Base-by-base conservation (phyloP, 2,329 filamentous ascomycete species). In the Diaporthe nobilis region DNA sequence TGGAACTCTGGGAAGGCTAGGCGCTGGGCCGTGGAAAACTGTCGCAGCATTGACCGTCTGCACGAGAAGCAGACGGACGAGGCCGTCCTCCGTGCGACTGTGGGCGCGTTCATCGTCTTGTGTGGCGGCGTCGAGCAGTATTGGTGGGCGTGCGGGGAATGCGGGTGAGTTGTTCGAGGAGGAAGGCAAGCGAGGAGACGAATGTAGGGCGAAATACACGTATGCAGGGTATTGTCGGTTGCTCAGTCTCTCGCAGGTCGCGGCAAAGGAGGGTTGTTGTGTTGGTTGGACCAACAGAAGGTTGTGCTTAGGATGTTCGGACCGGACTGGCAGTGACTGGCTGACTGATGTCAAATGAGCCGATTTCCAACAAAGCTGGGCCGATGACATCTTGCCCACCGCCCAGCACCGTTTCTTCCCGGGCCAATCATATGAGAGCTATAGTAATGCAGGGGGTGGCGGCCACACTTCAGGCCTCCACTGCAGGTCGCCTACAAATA, bases 1-100 rank as follows among this genome's bases (percentile, higher is more conserved):
- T 90, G 89, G 82, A 90, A 91, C 72, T 86, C 83, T 77, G 72
- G 78, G 77, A 74, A 77, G 60, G 34, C 80, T 76, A 5, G 75
- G 58, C 13, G 78, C 78, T 79, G 77, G n/a, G 83, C 79, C 1
- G 83, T 81, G 75, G 85, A 86, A 80, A 86, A 86, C 70, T 86
- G 86, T 75, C 87, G 85, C 79, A 85, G 83, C 72, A 84, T 82
- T 61, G 83, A 83, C 77, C 85, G 85, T 78, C 84, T 79, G 79
- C 85, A 84, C 77, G 84, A 80, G 78, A 85, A 80, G 81, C 85
- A 82, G 82, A 86, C 80, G 76, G 84, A 84, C 79, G 82, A 79
- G 79, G 80, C 73, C 12, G 82, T 78, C 72, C 81, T 80, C 78
- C 84, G 80, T 77, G 83, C 80, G 63, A 85, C 77, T 47, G 80